Percentiles rank a stretch among this genome's conserved stretches.
Conservation (phyloP, 148 eudicot species). For the Bassia scoparia region DNA sequence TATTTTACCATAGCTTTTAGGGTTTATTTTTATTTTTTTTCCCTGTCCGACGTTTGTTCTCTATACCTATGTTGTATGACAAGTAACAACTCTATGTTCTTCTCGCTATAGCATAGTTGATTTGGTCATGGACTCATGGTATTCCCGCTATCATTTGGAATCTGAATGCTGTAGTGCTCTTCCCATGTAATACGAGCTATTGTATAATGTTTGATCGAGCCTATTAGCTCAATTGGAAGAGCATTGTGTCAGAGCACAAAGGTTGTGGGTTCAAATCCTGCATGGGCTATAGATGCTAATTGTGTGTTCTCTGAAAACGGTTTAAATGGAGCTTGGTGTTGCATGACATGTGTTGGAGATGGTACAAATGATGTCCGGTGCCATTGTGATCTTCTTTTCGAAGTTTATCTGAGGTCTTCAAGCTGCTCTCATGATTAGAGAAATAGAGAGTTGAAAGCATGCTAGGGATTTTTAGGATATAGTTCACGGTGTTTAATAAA, state of each 20-base stretch:
- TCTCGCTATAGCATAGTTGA: neutral
- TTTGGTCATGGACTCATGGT: neutral
- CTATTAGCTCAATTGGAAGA: slow-evolving; percentile 32
- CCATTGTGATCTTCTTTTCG: neutral
- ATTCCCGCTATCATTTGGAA: neutral
- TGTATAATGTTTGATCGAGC: slow-evolving; percentile 16
- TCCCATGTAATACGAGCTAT: slow-evolving; percentile 12
- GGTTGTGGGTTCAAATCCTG: slow-evolving; percentile 34
- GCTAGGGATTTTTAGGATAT: neutral
- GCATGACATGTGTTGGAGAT: neutral
- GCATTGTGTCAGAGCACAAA: slow-evolving; percentile 31
- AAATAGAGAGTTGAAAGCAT: neutral
- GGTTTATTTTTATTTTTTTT: no score
- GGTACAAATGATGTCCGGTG: neutral
- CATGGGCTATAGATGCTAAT: slow-evolving; percentile 20
- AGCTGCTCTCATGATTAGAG: neutral
- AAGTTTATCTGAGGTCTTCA: neutral
- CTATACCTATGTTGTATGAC: neutral
- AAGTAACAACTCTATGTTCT: no score
- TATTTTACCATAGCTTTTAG: neutral
- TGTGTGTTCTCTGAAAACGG: neutral
- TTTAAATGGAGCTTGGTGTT: neutral
- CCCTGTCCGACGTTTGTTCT: neutral
- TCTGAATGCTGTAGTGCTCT: neutral
- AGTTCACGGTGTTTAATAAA: neutral